Evolutionary conservation across 1,284 basidiomycete genomes (phyloP), one percentile per base, ranked within the genome.

Genomic region (Leccinum subspadiceum): DNA sequence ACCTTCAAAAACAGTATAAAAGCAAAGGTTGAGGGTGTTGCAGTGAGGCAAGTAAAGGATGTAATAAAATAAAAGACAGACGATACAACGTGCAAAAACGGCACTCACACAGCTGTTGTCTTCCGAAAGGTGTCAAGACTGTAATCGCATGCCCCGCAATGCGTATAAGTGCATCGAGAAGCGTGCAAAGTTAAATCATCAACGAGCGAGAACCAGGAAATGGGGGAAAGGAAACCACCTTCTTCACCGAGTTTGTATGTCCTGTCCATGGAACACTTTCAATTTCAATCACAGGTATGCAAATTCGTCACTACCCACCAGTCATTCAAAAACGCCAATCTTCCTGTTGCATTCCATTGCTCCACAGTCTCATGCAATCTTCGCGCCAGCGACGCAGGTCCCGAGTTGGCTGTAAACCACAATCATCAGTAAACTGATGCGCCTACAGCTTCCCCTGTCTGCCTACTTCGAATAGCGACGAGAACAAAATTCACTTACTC

Each of bases 201-300:
- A 48, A 35, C 29, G 33, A 2, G 2, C 24, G 9, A 35, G 1
- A 37, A 20, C 17, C 12, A 17, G 59, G 20, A n/a, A 24, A 35
- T 2, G 39, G 26, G 39, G 37, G 0, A 15, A 15, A 50, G 20
- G 15, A 39, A 12, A 13, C 20, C 63, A 89, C 86, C 76, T 78
- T 94, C 91, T 77, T 89, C 86, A 15, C 90, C 89, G 12, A 92
- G 81, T 65, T 91, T 91, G 70, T 90, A 91, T 2, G 89, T 89
- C 89, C 88, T 90, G 52, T 61, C 46, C 4, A 13, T 15, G 15
- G 12, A 10, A 33, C 9, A 10, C 5, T 6, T 10, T 70, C 17
- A 68, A 29, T 22, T 2, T 10, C 1, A 10, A 52, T 17, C 9
- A 37, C 12, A 39, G 2, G 5, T 9, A 8, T 1, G 35, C 31